Conservation (phyloP, 345 rosid species). For the Stellera chamaejasme region DNA sequence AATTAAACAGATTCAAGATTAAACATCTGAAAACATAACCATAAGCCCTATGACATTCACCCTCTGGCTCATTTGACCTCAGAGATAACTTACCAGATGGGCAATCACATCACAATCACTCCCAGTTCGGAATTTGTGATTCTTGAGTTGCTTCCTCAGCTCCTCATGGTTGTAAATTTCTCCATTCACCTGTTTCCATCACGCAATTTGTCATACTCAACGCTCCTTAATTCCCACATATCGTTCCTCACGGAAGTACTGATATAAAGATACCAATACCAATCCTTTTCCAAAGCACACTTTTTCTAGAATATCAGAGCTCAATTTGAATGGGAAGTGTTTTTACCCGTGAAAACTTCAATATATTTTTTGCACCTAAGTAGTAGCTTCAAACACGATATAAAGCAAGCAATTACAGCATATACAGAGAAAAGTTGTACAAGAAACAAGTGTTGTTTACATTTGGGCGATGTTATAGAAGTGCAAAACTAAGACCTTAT, state of each 20-base stretch:
- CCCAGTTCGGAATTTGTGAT: constrained; percentile 78
- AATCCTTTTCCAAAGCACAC: too few relatives aligned
- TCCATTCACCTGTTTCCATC: constrained; percentile 65
- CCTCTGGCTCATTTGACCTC: not conserved
- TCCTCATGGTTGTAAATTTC: constrained; percentile 94
- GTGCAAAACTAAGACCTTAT: not conserved
- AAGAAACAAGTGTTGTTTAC: not conserved
- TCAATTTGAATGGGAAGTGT: too few relatives aligned
- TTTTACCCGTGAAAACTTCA: too few relatives aligned
- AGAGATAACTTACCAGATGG: constrained; percentile 52
- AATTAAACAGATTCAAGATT: not conserved
- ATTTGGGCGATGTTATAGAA: not conserved
- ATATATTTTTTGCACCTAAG: too few relatives aligned
- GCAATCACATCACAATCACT: constrained; percentile 95
- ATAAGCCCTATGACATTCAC: too few relatives aligned
- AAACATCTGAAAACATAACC: not conserved
- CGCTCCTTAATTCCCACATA: too few relatives aligned
- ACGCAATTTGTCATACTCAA: not conserved
- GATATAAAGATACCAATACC: too few relatives aligned
- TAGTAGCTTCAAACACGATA: too few relatives aligned
- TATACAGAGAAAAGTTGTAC: too few relatives aligned
- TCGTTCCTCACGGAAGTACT: too few relatives aligned
- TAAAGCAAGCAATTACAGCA: too few relatives aligned
- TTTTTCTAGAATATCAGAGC: too few relatives aligned
- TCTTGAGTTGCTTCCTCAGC: constrained; percentile 48